A percentile compares a stretch with the other conserved stretches of the same genome.
Evolutionary conservation across 352 stramenopile species (phyloP).

Genomic region (Phytopythium aichiense): DNA sequence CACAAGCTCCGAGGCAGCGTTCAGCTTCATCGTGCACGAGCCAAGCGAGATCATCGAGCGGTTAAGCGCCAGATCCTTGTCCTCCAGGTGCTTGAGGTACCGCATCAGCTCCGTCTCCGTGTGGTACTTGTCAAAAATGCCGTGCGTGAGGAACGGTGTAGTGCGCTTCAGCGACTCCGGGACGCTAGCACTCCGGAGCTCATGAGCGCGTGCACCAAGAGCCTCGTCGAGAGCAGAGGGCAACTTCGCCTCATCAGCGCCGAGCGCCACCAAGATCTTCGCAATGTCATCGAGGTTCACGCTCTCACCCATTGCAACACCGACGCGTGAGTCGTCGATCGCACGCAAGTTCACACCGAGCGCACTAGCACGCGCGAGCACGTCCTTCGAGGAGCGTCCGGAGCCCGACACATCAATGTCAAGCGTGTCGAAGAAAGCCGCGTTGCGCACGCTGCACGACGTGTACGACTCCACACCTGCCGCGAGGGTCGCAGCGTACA

Average conservation of each 20-base stretch:
- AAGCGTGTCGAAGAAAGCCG: conserved; percentile 97
- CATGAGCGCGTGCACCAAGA: conserved; percentile 49
- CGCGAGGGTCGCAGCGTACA: conserved; percentile 87
- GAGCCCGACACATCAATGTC: conserved; percentile 86
- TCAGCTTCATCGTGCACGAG: conserved; percentile 99
- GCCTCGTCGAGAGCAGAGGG: conserved; percentile 22
- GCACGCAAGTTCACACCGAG: conserved; percentile 86
- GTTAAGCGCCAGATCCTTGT: conserved; percentile 98
- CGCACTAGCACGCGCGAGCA: conserved; percentile 60
- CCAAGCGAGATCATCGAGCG: conserved; percentile 99
- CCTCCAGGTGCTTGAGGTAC: conserved; percentile 98
- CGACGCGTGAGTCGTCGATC: conserved; percentile 85
- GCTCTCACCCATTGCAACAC: conserved; percentile 96
- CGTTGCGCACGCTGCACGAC: conserved; percentile 48
- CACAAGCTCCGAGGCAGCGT: conserved; percentile 96
- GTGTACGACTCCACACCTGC: conserved; percentile 88
- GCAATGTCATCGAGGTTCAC: conserved; percentile 90
- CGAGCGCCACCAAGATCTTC: conserved; percentile 83
- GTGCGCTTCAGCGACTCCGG: conserved; percentile 50
- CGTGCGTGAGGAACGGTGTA: conserved; percentile 90
- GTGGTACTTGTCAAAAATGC: conserved; percentile 97
- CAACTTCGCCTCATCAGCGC: conserved; percentile 41
- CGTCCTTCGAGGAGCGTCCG: conserved; percentile 68
- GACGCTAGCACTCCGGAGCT: conserved; percentile 59
- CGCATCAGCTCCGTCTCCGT: conserved; percentile 94